These are phyloP conservation scores for Coccomyxa sp. DNA, from an alignment of 139 green algal species.

Conservation along the genomic window DNA sequence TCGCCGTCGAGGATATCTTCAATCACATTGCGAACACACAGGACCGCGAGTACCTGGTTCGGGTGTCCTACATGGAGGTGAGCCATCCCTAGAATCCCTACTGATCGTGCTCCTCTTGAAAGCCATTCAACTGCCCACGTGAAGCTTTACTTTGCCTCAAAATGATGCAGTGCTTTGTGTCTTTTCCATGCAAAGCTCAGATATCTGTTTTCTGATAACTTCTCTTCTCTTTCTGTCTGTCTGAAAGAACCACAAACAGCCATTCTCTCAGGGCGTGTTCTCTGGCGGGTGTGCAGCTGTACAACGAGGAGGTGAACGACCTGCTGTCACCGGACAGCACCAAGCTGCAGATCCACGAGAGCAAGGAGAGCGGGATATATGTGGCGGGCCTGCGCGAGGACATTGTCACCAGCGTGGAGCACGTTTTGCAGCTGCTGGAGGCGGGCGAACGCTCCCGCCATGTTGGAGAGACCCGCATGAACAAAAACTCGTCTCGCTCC, in stretches of 20 bases:
- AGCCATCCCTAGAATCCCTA: neutral
- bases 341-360: slow-evolving; percentile 83
- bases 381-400: slow-evolving; percentile 91
- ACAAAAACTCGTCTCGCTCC: slow-evolving; percentile 77
- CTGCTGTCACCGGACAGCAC: slow-evolving; percentile 74
- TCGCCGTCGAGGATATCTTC: slow-evolving; percentile 83
- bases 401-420: slow-evolving; percentile 76
- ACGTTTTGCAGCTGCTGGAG: slow-evolving; percentile 79
- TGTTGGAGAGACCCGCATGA: slow-evolving; percentile 96
- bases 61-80: slow-evolving; percentile 97
- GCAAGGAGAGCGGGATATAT: slow-evolving; percentile 77
- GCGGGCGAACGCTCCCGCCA: slow-evolving; percentile 74
- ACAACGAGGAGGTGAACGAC: slow-evolving; percentile 98
- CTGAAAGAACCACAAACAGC: too few relatives aligned
- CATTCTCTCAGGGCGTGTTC: too few relatives aligned
- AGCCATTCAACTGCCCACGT: too few relatives aligned
- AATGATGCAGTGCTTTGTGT: too few relatives aligned
- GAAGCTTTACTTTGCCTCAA: too few relatives aligned
- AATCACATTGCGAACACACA: slow-evolving; percentile 50
- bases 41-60: slow-evolving; percentile 86
- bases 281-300: slow-evolving; percentile 32
- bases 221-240: too few relatives aligned
- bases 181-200: too few relatives aligned
- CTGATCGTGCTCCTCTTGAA: neutral
- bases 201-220: too few relatives aligned